These are phyloP conservation scores for Phytopythium kandeliae DNA, from an alignment of 352 stramenopile species.

Conservation along the genomic window DNA sequence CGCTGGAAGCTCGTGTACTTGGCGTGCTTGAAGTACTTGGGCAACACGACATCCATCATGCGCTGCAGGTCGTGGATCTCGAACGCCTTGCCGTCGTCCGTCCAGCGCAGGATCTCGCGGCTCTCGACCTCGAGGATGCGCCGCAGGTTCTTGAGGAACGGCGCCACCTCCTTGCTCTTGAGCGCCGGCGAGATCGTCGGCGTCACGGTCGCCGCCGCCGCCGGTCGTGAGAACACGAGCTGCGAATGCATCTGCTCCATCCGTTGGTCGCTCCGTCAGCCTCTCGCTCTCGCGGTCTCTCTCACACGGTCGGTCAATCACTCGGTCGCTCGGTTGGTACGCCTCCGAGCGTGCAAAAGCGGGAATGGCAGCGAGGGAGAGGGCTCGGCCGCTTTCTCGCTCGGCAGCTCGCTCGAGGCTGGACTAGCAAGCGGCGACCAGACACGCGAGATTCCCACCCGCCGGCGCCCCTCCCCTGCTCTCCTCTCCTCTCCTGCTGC, in stretches of 20 bases:
- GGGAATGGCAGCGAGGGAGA: constrained; percentile 5
- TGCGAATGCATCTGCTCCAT: constrained; percentile 4
- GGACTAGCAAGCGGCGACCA: too few relatives aligned
- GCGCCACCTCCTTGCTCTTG: constrained; percentile 45
- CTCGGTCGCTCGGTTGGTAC: not conserved
- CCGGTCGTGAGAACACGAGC: not conserved
- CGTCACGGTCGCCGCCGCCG: too few relatives aligned
- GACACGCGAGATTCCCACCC: too few relatives aligned
- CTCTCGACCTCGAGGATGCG: constrained; percentile 53
- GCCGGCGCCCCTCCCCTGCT: too few relatives aligned
- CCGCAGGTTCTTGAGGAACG: constrained; percentile 64
- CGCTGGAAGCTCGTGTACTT: constrained; percentile 93
- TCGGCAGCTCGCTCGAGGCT: too few relatives aligned
- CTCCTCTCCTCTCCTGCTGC: too few relatives aligned
- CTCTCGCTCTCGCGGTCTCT: not conserved
- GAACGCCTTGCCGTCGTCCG: constrained; percentile 43
- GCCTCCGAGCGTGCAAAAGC: constrained; percentile 1
- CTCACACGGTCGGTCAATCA: not conserved
- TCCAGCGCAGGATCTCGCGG: constrained; percentile 43
- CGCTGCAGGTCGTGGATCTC: constrained; percentile 66
- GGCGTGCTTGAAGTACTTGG: constrained; percentile 93
- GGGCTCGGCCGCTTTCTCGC: too few relatives aligned
- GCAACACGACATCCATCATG: constrained; percentile 83
- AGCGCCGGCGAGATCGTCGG: constrained; percentile 3
- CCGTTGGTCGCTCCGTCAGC: not conserved